phyloP scores from a whole-genome alignment of 257 asterid genomes.

The Solanum chmielewskii region DNA sequence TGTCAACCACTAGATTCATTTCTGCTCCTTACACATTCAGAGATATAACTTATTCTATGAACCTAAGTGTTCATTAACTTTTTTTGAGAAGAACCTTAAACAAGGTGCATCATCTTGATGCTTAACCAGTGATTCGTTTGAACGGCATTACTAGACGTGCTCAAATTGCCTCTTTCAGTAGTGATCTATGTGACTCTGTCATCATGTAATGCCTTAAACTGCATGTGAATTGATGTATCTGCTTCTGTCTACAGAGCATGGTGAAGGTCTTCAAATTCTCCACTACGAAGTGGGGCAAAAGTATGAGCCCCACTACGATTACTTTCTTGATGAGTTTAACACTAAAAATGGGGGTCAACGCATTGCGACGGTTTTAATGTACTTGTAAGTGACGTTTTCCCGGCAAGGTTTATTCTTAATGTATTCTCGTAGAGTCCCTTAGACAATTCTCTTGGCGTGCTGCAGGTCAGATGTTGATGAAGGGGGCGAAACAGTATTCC shows the following conservation, averaged over 20 bases:
- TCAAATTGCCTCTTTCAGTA: not conserved
- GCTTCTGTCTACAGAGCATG: constrained; percentile 54
- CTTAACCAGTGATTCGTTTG: not conserved
- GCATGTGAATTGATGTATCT: constrained; percentile 1
- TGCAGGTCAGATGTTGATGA: constrained; percentile 96
- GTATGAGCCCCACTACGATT: constrained; percentile 93
- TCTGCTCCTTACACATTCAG: not conserved
- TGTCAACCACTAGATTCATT: not conserved
- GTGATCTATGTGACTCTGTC: not conserved
- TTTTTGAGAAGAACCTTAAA: not conserved
- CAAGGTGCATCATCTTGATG: not conserved
- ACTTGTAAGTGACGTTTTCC: constrained; percentile 42
- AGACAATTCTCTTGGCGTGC: constrained; percentile 2
- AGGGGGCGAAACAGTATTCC: constrained; percentile 99
- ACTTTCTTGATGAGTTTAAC: constrained; percentile 75
- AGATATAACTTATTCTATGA: not conserved
- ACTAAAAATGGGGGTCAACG: constrained; percentile 95
- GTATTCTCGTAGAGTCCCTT: not conserved
- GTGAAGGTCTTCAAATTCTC: constrained; percentile 96
- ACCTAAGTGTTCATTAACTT: not conserved
- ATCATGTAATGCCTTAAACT: not conserved
- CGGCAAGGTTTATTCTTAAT: not conserved
- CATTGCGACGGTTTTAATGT: constrained; percentile 91
- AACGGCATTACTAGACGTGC: not conserved
- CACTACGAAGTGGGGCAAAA: constrained; percentile 97